Evolutionary conservation across 73 alveolate species (phyloP), one percentile per base, ranked within the genome.

Genomic region (Symbiodinium natans): DNA sequence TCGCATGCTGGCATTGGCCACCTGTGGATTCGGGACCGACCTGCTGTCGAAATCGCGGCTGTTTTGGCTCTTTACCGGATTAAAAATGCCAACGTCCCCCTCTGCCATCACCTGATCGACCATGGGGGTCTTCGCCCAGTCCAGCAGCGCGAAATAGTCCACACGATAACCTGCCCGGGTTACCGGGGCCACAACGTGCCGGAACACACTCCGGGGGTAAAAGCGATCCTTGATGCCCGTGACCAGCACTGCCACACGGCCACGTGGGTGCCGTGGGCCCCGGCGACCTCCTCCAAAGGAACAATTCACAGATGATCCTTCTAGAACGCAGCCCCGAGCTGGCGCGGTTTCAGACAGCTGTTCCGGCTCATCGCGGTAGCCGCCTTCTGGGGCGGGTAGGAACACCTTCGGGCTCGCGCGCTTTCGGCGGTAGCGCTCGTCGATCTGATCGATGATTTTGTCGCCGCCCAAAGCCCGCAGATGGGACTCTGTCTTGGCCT

Each of bases 1-100:
- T 41, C 52, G 92, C 92, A 39, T 39, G 39, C 92, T 82, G 21
- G 92, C 92, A 27, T 82, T 82, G 56, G 34, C 68, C 15, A 82
- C 15, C 21, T 82, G 92, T 4, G 63, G 73, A 82, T 82, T 82
- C 17, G 92, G 41, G 52, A 40, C 38, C 34, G 92, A 36, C 34
- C 92, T 82, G 27, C 38, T 29, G 48, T 15, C 34, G 23, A 27
- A 41, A 19, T 82, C 39, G 38, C 36, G 80, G 36, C 11, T 63
- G 80, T 31, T 63, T 25, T 29, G 21, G 38, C 17, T 2, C 52
- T 82, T 39, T 38, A 4, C 68, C 92, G 56, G 43, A 41, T 82
- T 82, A 71, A 77, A 77, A 29, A 77, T 11, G 34, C 54, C 48
- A 29, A 34, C 11, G 54, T 23, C 21, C 31, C 13, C 9, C 71